Evolutionary conservation across 1,284 basidiomycete genomes (phyloP).

Genomic region (Pholiota adiposa): DNA sequence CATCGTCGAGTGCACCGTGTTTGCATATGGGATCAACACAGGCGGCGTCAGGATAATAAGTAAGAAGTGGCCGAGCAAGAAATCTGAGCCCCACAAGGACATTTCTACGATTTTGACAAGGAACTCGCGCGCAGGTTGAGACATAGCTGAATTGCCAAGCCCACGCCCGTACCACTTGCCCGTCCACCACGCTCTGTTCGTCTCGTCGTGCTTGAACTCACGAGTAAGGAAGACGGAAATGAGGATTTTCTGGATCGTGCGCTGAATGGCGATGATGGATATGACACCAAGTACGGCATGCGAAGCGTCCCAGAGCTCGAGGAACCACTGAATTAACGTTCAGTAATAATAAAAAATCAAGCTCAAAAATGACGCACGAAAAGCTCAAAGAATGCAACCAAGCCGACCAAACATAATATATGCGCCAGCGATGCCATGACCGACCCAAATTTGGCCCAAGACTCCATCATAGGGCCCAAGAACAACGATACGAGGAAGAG

Average conservation of each 20-base stretch:
- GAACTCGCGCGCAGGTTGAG: conserved; percentile 94
- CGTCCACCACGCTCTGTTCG: conserved; percentile 98
- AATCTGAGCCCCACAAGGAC: conserved; percentile 93
- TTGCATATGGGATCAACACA: conserved; percentile 84
- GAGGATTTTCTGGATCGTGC: conserved; percentile 90
- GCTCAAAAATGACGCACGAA: conserved; percentile 67
- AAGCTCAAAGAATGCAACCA: conserved; percentile 93
- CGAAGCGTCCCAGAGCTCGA: conserved; percentile 95
- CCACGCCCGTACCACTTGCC: conserved; percentile 97
- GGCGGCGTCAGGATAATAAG: conserved; percentile 86
- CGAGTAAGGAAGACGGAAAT: conserved; percentile 92
- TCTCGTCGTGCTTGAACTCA: conserved; percentile 97
- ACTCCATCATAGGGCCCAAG: conserved; percentile 90
- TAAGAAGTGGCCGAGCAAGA: conserved; percentile 81
- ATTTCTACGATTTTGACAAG: conserved; percentile 98
- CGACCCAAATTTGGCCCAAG: conserved; percentile 86
- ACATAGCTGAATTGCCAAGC: conserved; percentile 85
- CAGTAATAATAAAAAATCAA: conserved; percentile 16
- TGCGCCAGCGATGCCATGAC: conserved; percentile 92
- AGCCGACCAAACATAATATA: conserved; percentile 76
- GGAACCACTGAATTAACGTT: conserved; percentile 78
- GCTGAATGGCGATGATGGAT: conserved; percentile 85
- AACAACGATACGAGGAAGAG: conserved; percentile 93
- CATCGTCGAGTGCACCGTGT: conserved; percentile 90
- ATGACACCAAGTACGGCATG: conserved; percentile 92